Percentiles rank a stretch among this genome's conserved stretches.
Conservation (phyloP, 2,329 filamentous ascomycete genomes). For the Rachicladosporium sp. region DNA sequence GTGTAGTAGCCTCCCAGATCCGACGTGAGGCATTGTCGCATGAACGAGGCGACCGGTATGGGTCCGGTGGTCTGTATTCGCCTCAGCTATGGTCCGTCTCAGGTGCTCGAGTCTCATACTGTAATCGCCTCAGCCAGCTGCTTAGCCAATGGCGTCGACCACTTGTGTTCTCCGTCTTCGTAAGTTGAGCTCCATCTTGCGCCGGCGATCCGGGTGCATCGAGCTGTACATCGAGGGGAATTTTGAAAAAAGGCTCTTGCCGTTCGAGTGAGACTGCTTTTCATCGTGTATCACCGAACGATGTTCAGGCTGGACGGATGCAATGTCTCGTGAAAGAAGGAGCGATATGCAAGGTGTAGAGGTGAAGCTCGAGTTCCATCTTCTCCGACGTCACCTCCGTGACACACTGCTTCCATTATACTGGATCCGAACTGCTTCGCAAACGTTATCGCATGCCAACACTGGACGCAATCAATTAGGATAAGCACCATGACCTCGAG, state of each 20-base stretch:
- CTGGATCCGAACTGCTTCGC: no score
- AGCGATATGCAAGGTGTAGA: no score
- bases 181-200: constrained; percentile 30
- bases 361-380: no score
- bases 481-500: constrained; percentile 43
- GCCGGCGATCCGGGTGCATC: constrained; percentile 14
- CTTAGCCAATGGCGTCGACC: constrained; percentile 88
- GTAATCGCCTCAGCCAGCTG: constrained; percentile 76
- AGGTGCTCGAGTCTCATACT: no score
- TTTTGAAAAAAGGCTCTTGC: constrained; percentile 14
- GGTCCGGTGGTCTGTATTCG: constrained; percentile 87
- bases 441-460: no score
- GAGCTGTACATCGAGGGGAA: constrained; percentile 6
- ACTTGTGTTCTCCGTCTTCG: constrained; percentile 37
- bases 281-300: constrained; percentile 12
- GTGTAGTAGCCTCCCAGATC: constrained; percentile 92
- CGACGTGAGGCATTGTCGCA: constrained; percentile 95
- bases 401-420: no score
- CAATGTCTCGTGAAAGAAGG: no score
- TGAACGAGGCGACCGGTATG: constrained; percentile 82
- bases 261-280: constrained; percentile 15
- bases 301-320: no score
- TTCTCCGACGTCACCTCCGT: no score
- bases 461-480: no score
- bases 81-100: no score